Percentiles rank a stretch among this genome's conserved stretches.
Conservation (phyloP, 2,329 filamentous ascomycete species). For the Colletotrichum spinosum region DNA sequence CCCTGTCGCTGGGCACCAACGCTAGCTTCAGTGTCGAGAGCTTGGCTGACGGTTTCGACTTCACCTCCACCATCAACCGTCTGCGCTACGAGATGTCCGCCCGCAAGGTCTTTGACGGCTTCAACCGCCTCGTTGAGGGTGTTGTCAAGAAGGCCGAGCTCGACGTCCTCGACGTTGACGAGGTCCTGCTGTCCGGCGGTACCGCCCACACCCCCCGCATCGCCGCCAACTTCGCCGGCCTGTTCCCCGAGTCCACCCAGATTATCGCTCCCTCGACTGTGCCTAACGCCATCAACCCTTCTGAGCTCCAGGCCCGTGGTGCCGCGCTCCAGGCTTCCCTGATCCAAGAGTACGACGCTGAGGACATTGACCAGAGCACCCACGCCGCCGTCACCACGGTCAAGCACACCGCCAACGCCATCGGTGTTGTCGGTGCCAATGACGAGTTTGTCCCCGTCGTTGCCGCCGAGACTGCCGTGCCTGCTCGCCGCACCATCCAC, state of each 20-base stretch:
- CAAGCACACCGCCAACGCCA: conserved; percentile 87
- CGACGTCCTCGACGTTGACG: conserved; percentile 91
- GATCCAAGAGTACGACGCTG: conserved; percentile 92
- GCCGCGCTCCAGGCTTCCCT: conserved; percentile 95
- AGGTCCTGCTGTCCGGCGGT: conserved; percentile 93
- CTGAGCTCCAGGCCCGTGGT: conserved; percentile 87
- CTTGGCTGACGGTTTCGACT: conserved; percentile 89
- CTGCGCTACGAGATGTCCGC: conserved; percentile 91
- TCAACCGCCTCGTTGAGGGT: conserved; percentile 86
- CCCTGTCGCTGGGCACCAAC: conserved; percentile 87
- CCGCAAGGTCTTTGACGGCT: conserved; percentile 87
- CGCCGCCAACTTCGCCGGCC: conserved; percentile 79
- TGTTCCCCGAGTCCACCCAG: conserved; percentile 84
- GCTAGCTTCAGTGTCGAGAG: conserved; percentile 94
- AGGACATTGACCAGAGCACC: conserved; percentile 95
- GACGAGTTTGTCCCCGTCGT: conserved; percentile 86
- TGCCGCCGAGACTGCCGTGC: conserved; percentile 87
- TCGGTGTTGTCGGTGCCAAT: conserved; percentile 80
- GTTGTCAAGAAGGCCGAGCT: conserved; percentile 92
- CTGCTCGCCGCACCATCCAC: conserved; percentile 85
- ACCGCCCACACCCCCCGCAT: conserved; percentile 95
- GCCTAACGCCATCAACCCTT: conserved; percentile 87
- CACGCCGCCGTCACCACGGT: conserved; percentile 96
- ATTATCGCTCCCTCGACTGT: conserved; percentile 87
- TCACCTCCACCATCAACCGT: conserved; percentile 90